Evolutionary conservation across 1,284 basidiomycete genomes (phyloP).

Genomic region (Tilletia setariae): DNA sequence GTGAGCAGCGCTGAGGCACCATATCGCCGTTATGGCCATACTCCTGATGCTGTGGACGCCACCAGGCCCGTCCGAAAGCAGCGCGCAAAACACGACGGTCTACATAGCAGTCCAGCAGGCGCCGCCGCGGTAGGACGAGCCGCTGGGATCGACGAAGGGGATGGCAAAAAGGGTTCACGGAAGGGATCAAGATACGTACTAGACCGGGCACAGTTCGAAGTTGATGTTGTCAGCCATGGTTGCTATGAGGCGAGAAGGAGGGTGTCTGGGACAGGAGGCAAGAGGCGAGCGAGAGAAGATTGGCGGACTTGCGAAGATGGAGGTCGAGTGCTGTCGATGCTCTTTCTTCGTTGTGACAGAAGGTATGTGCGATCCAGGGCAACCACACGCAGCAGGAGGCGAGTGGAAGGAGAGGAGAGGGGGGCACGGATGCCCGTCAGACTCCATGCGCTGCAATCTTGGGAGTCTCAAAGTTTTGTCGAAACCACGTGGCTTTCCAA

Average conservation of each 20-base stretch:
- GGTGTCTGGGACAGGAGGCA: neutral
- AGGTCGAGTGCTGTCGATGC: too few species aligned
- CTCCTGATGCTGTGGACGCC: neutral
- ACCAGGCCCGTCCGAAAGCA: neutral
- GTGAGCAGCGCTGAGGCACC: too few species aligned
- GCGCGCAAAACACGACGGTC: neutral
- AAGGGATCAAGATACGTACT: slow-evolving; percentile 49
- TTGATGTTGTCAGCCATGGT: slow-evolving; percentile 19
- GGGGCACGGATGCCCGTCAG: too few species aligned
- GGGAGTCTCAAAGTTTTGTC: too few species aligned
- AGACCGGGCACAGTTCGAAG: slow-evolving; percentile 87
- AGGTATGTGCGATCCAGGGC: too few species aligned
- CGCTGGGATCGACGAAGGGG: neutral
- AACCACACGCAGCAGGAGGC: too few species aligned
- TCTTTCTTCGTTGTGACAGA: too few species aligned
- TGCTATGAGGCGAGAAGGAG: neutral
- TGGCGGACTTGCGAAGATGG: neutral
- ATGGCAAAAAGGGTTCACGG: neutral
- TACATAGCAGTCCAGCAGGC: neutral
- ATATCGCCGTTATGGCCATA: too few species aligned
- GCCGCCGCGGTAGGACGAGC: neutral
- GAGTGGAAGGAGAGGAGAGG: too few species aligned
- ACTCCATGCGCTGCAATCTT: too few species aligned
- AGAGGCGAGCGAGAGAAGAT: neutral
- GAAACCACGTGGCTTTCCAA: too few species aligned